Evolutionary conservation across 2,329 filamentous ascomycete genomes (phyloP).

Genomic region (Drechslerella coelobrocha): DNA sequence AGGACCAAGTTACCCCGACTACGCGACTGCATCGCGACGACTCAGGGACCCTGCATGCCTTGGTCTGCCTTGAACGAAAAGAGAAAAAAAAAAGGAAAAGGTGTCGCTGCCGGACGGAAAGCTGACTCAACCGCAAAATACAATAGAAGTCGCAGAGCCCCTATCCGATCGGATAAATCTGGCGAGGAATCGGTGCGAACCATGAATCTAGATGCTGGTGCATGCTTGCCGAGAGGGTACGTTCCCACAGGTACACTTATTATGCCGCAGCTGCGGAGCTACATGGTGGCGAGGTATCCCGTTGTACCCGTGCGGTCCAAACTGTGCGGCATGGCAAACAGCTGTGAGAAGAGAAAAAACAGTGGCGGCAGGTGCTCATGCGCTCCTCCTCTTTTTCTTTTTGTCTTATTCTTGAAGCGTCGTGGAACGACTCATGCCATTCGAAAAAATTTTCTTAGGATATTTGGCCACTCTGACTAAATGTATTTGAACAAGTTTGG

Average conservation of each 20-base stretch:
- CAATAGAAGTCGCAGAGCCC: neutral
- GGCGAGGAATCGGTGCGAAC: neutral
- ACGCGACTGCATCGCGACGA: neutral
- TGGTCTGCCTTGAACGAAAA: no score
- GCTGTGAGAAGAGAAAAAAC: neutral
- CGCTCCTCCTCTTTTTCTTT: neutral
- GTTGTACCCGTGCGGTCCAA: neutral
- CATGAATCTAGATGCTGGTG: neutral
- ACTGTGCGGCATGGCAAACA: neutral
- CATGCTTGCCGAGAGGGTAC: neutral
- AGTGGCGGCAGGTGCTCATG: neutral
- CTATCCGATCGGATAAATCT: no score
- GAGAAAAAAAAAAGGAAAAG: no score
- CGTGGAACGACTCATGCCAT: no score
- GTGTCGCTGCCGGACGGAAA: no score
- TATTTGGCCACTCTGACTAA: no score
- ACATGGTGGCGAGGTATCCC: neutral
- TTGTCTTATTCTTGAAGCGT: no score
- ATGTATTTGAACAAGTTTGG: no score
- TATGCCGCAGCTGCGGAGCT: neutral
- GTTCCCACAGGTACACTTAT: neutral
- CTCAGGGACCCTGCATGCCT: neutral
- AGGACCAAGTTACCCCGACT: neutral
- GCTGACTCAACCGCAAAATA: neutral
- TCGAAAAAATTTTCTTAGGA: no score